Percentiles rank a stretch among this genome's conserved stretches.
Evolutionary conservation across 1,139 yeast species (phyloP).

Genomic region (Lodderomyces elongisporus): DNA sequence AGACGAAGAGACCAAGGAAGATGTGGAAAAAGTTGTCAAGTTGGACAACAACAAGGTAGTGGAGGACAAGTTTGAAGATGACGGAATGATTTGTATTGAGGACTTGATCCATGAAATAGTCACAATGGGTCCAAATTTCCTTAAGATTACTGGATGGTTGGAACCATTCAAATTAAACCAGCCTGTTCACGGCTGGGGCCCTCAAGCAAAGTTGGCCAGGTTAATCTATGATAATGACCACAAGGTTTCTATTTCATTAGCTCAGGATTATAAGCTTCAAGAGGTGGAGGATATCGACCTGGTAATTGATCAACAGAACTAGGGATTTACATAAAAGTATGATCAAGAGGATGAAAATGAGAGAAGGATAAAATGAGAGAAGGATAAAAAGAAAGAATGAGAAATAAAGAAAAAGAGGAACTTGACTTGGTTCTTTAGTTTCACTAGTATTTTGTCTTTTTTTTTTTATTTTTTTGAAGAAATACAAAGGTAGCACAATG

Average conservation of each 20-base stretch:
- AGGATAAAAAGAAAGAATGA: no score
- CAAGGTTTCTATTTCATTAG: slow-evolving; percentile 47
- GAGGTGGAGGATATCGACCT: slow-evolving; percentile 64
- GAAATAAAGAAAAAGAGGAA: no score
- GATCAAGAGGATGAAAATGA: neutral
- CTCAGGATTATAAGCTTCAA: slow-evolving; percentile 58
- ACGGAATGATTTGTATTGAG: slow-evolving; percentile 72
- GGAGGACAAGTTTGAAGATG: slow-evolving; percentile 59
- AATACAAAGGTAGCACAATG: no score
- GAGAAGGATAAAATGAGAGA: no score
- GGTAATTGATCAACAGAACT: slow-evolving; percentile 60
- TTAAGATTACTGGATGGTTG: slow-evolving; percentile 54
- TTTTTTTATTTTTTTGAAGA: no score
- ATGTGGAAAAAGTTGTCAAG: slow-evolving; percentile 30
- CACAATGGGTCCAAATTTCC: slow-evolving; percentile 58
- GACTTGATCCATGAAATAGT: slow-evolving; percentile 70
- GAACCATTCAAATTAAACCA: slow-evolving; percentile 65
- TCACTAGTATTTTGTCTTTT: neutral
- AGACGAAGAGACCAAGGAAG: slow-evolving; percentile 23
- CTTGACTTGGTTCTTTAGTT: neutral
- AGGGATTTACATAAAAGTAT: no score
- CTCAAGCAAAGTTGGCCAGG: slow-evolving; percentile 51
- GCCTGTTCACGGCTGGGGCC: slow-evolving; percentile 71
- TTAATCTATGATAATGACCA: slow-evolving; percentile 41
- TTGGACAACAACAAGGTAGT: slow-evolving; percentile 70